Evolutionary conservation across 208 protist species (phyloP), one percentile per base, ranked within the genome.

Genomic region (Trypanosoma mega): DNA sequence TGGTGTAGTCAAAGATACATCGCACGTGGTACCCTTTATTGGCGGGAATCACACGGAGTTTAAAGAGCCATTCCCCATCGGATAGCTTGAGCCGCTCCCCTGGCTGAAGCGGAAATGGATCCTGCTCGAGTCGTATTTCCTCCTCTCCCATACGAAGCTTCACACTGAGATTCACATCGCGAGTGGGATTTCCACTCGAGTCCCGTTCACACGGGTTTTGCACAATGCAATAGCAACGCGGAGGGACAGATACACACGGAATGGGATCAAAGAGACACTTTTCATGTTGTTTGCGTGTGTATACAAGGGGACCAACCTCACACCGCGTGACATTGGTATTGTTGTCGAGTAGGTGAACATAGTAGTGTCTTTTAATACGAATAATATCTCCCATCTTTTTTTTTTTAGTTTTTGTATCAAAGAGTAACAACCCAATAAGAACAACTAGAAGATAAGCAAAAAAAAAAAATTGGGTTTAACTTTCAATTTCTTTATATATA

Each of bases 321-420:
- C 63, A 74, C 20, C 75, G 62, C 1, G 87, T 93, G 12, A 91
- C 79, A 67, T 97, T 96, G 2, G 82, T 93, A 74, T 97, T 98
- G 71, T 96, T 97, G 76, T 98, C 94, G 55, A 98, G 73, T 6
- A 98, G 76, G 62, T 98, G 95, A 45, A 96, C 86, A 77, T 96
- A 98, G 48, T 97, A 74, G 52, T 92, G 80, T 21, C 87, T 89
- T 68, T 95, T 92, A 53, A 98, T 80, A 18, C 93, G 84, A 49
- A 97, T 92, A 27, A 97, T 74, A 37, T 83, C 74, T 30, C 46
- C 29, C 43, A 56, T 57, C 18, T 18, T 41, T 27, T 9, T 21
- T 7, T 20, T 26, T 5, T 24, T 23, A n/a, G 16, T 3, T 33
- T 26, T n/a, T n/a, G n/a, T n/a, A n/a, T n/a, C n/a, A n/a, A n/a